Conservation (phyloP, 305 asterid species). For the Lippia alba region DNA sequence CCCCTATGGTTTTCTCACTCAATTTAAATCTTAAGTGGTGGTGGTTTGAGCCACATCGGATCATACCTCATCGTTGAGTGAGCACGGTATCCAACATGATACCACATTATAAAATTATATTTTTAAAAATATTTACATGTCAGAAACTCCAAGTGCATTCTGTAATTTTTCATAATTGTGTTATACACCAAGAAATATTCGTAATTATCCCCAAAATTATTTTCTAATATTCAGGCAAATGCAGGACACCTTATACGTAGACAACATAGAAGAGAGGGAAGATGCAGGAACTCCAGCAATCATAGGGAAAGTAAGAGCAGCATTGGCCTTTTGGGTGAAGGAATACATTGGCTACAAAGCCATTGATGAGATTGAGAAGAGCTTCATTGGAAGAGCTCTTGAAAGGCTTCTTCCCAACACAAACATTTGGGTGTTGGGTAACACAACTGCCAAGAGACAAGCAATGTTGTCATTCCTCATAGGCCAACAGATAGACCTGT, state of each 20-base stretch:
- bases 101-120: no score
- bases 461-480: constrained; percentile 59
- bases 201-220: no score
- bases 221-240: background rate
- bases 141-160: no score
- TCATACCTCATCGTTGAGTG: no score
- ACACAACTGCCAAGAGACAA: constrained; percentile 47
- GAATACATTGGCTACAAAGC: constrained; percentile 57
- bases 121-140: no score
- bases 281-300: constrained; percentile 80
- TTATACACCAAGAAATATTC: no score
- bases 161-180: no score
- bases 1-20: no score
- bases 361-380: constrained; percentile 48
- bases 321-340: constrained; percentile 62
- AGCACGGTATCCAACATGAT: no score
- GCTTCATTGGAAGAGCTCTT: constrained; percentile 47
- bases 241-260: constrained; percentile 64
- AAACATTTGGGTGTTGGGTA: constrained; percentile 52
- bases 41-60: no score
- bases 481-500: constrained; percentile 29
- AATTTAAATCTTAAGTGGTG: no score
- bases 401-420: constrained; percentile 50
- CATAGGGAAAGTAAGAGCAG: constrained; percentile 66
- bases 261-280: constrained; percentile 69